phyloP scores from a whole-genome alignment of 2,329 filamentous ascomycete species.

The Neofusicoccum laricinum region DNA sequence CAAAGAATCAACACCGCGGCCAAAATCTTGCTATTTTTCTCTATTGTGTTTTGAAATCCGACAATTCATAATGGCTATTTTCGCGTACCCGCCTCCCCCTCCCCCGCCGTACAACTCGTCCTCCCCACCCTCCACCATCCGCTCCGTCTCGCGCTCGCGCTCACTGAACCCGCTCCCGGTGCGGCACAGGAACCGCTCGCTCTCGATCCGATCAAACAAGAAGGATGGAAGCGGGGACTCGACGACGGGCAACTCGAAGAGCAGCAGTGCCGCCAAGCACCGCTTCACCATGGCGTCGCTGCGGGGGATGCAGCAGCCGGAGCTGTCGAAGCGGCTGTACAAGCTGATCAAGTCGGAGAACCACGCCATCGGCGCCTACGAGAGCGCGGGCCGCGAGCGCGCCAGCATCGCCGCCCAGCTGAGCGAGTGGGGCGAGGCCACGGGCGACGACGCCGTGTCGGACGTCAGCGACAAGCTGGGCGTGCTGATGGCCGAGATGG shows the following conservation, averaged over 20 bases:
- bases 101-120: slow-evolving; percentile 24
- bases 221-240: slow-evolving; percentile 29
- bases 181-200: slow-evolving; percentile 63
- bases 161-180: slow-evolving; percentile 32
- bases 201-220: slow-evolving; percentile 65
- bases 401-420: slow-evolving; percentile 83
- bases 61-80: slow-evolving; percentile 24
- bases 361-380: slow-evolving; percentile 78
- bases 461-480: slow-evolving; percentile 96
- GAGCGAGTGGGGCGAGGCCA: slow-evolving; percentile 94
- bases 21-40: background rate
- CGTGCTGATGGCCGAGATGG: slow-evolving; percentile 86
- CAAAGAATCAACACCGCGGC: slow-evolving; percentile 16
- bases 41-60: background rate
- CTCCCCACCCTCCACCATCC: slow-evolving; percentile 19
- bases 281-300: slow-evolving; percentile 85
- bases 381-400: slow-evolving; percentile 80
- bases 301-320: slow-evolving; percentile 78
- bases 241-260: slow-evolving; percentile 29
- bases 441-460: slow-evolving; percentile 78
- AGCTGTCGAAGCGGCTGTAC: slow-evolving; percentile 84
- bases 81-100: slow-evolving; percentile 28
- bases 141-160: slow-evolving; percentile 24
- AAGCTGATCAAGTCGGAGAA: slow-evolving; percentile 95
- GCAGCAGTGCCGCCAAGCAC: slow-evolving; percentile 52